A percentile compares a stretch with the other conserved stretches of the same genome.
Evolutionary conservation across 1,139 yeast genomes (phyloP).

Genomic region (Geotrichum cucujoidarum): DNA sequence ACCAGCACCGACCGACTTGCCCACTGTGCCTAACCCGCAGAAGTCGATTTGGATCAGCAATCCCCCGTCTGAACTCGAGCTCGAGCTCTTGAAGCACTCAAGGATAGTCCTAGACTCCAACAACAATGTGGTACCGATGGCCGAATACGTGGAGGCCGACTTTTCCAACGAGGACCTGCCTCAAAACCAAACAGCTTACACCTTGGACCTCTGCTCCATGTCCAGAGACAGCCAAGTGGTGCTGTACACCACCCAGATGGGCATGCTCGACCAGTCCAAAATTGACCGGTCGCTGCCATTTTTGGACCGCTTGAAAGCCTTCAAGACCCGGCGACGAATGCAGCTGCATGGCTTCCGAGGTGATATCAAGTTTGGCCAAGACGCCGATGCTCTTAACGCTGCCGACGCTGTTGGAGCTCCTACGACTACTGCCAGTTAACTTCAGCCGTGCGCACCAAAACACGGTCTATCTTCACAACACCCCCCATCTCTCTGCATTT

Average conservation of each 20-base stretch:
- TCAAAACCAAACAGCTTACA: constrained; percentile 6
- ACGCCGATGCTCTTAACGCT: too few relatives aligned
- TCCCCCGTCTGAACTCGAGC: constrained; percentile 7
- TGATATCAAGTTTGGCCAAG: too few relatives aligned
- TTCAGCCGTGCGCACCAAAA: too few relatives aligned
- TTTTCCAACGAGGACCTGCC: neutral
- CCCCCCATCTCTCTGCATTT: neutral
- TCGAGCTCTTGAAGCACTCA: constrained; percentile 5
- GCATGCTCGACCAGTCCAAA: constrained; percentile 8
- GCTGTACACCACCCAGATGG: constrained; percentile 1
- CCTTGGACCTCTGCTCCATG: constrained; percentile 10
- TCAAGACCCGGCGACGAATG: constrained; percentile 7
- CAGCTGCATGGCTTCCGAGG: constrained; percentile 16
- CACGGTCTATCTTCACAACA: too few relatives aligned
- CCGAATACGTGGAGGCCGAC: neutral
- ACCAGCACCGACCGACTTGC: constrained; percentile 1
- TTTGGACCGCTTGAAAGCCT: neutral
- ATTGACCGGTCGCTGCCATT: constrained; percentile 5
- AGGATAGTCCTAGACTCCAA: constrained; percentile 3
- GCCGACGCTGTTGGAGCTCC: too few relatives aligned
- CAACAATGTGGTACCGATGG: constrained; percentile 6
- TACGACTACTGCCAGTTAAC: too few relatives aligned
- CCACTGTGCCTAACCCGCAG: neutral
- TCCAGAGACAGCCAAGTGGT: constrained; percentile 17
- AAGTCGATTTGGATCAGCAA: neutral